Evolutionary conservation across 345 rosid genomes (phyloP).

Genomic region (Sonneratia alba): DNA sequence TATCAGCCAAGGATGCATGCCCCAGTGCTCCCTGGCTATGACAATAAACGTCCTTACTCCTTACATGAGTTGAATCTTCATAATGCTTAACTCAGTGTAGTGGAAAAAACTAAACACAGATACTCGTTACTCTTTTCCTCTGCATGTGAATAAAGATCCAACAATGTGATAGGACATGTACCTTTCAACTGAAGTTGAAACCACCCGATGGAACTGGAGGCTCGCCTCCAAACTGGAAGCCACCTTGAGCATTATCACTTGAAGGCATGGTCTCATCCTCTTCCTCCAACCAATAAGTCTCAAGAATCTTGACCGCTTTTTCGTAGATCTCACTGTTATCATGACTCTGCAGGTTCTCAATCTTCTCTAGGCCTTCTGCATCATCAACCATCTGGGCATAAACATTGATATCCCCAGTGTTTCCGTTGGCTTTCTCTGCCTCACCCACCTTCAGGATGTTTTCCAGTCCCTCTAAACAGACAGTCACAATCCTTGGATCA

Average conservation of each 20-base stretch:
- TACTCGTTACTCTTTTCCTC: no score
- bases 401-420: conserved; percentile 39
- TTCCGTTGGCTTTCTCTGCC: conserved; percentile 53
- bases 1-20: no score
- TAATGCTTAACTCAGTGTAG: background rate
- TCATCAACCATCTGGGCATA: conserved; percentile 73
- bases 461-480: no score
- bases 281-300: conserved; percentile 80
- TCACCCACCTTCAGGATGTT: conserved; percentile 77
- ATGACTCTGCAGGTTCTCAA: conserved; percentile 71
- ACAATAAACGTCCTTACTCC: no score
- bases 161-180: no score
- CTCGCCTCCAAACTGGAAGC: conserved; percentile 60
- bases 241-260: conserved; percentile 40
- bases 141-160: no score
- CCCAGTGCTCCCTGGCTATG: no score
- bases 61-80: background rate
- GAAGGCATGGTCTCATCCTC: conserved; percentile 63
- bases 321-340: conserved; percentile 79
- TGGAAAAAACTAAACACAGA: no score
- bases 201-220: conserved; percentile 62
- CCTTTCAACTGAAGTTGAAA: conserved; percentile 29
- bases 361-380: no score
- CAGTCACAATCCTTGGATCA: conserved; percentile 72
- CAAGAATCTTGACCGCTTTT: conserved; percentile 78